A percentile compares a stretch with the other conserved stretches of the same genome.
phyloP scores from a whole-genome alignment of 306 rosid species.

The Corylus avellana region DNA sequence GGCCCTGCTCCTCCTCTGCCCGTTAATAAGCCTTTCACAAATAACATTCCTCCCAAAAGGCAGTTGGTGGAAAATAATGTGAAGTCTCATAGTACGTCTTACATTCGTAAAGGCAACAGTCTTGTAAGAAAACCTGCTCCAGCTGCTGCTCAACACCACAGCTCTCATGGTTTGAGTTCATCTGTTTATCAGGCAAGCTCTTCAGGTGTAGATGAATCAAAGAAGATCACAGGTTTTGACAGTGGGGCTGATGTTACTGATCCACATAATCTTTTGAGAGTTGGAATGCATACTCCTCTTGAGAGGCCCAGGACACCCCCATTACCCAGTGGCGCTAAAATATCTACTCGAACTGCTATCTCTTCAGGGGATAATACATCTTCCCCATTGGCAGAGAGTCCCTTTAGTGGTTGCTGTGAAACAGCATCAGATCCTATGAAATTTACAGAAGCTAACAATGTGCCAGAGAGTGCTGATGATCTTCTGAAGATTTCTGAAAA shows the following conservation, averaged over 20 bases:
- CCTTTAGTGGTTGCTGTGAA: slow-evolving; percentile 45
- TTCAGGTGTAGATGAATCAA: slow-evolving; percentile 46
- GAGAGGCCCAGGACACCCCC: slow-evolving; percentile 50
- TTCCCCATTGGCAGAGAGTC: slow-evolving; percentile 44
- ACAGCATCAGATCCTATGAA: slow-evolving; percentile 41
- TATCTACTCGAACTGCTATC: slow-evolving; percentile 15
- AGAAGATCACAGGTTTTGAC: slow-evolving; percentile 43
- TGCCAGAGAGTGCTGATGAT: slow-evolving; percentile 40
- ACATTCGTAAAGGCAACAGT: slow-evolving; percentile 94
- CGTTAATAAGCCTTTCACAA: slow-evolving; percentile 40
- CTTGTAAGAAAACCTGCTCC: slow-evolving; percentile 68
- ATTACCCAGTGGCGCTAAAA: slow-evolving; percentile 34
- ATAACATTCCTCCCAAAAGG: slow-evolving; percentile 47
- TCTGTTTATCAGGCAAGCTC: slow-evolving; percentile 37
- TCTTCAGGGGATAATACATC: slow-evolving; percentile 39
- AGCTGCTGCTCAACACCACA: slow-evolving; percentile 50
- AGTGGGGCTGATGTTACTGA: slow-evolving; percentile 41
- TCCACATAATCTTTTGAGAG: slow-evolving; percentile 30
- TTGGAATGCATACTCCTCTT: slow-evolving; percentile 35
- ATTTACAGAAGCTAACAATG: slow-evolving; percentile 38
- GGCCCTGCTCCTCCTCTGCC: slow-evolving; percentile 39
- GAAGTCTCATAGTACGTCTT: slow-evolving; percentile 61
- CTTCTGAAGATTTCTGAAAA: slow-evolving; percentile 42
- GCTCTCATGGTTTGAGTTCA: slow-evolving; percentile 36
- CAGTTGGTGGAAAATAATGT: slow-evolving; percentile 47